Evolutionary conservation across 2,329 filamentous ascomycete genomes (phyloP), one percentile per base, ranked within the genome.

Genomic region (Xenoacremonium recifei): DNA sequence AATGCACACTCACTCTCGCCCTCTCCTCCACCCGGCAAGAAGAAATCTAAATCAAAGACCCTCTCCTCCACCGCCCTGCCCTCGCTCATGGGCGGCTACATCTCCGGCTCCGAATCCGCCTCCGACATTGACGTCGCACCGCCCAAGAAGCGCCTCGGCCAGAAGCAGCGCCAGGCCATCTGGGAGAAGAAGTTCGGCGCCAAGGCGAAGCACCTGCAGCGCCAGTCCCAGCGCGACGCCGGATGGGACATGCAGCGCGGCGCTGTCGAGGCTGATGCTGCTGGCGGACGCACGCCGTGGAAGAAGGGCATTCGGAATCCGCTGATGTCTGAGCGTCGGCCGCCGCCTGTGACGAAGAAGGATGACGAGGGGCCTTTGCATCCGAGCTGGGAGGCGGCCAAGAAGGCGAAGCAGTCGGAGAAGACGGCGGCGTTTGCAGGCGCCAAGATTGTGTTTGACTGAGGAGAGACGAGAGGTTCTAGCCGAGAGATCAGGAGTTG

Each of bases 181-280:
- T 87, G 82, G 72, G 87, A 92, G 69, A 84, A 88, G 68, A 92
- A 91, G 60, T 92, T 76, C 61, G 87, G 87, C 37, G 72, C 75
- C 12, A 75, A 77, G 48, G 89, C 88, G 2, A 86, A 83, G 53
- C 87, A 90, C 57, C 62, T 82, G 32, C 71, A 72, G 44, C 62
- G 65, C 49, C 52, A 70, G 64, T 44, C 54, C 54, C 53, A 58
- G 44, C 48, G 56, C 27, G 75, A 79, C 36, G 58, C 69, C 9
- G 77, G 76, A 1, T 84, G 80, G 80, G 80, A 85, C 53, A 62
- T 71, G 53, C 72, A 70, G 58, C 71, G 72, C 25, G 79, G 74
- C 23, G 80, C 76, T 11, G 77, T 79, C 6, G 77, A 68, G 1
- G 66, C 60, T 1, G 65, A 64, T 5, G 65, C 68, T 13, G 61